Percentiles rank a stretch among this genome's conserved stretches.
phyloP scores from a whole-genome alignment of 2,329 filamentous ascomycete species.

The Venturia aucupariae region DNA sequence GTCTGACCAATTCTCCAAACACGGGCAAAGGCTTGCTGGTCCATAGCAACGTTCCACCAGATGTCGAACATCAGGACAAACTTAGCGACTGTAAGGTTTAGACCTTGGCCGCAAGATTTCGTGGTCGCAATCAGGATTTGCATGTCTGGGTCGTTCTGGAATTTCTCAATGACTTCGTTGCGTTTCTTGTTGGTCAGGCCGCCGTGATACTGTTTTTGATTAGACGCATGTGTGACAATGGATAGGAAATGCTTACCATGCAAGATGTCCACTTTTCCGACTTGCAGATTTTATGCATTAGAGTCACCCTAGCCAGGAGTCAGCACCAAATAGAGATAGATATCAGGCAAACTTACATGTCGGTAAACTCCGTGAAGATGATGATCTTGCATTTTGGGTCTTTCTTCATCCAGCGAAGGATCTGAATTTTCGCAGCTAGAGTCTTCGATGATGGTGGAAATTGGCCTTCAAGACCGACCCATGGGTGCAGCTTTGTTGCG shows the following conservation, averaged over 20 bases:
- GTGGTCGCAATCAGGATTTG: constrained; percentile 47
- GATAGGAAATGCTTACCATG: not conserved
- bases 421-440: constrained; percentile 34
- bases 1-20: constrained; percentile 57
- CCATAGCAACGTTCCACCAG: constrained; percentile 51
- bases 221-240: not conserved
- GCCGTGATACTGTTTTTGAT: constrained; percentile 25
- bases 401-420: constrained; percentile 36
- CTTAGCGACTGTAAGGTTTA: constrained; percentile 51
- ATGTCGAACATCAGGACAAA: constrained; percentile 41
- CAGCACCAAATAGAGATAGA: not conserved
- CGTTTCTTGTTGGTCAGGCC: constrained; percentile 36
- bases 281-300: constrained; percentile 43
- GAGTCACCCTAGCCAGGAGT: constrained; percentile 25
- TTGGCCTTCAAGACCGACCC: too few relatives aligned
- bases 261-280: constrained; percentile 26
- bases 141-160: constrained; percentile 29
- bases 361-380: constrained; percentile 52
- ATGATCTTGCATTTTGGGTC: constrained; percentile 45
- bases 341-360: constrained; percentile 25
- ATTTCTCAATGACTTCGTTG: constrained; percentile 37
- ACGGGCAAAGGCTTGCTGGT: constrained; percentile 56
- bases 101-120: constrained; percentile 46
- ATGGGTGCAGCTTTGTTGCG: too few relatives aligned
- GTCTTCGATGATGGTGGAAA: constrained; percentile 41